Base-by-base conservation (phyloP, 179 eudicot species). In the Spergularia azorica region DNA sequence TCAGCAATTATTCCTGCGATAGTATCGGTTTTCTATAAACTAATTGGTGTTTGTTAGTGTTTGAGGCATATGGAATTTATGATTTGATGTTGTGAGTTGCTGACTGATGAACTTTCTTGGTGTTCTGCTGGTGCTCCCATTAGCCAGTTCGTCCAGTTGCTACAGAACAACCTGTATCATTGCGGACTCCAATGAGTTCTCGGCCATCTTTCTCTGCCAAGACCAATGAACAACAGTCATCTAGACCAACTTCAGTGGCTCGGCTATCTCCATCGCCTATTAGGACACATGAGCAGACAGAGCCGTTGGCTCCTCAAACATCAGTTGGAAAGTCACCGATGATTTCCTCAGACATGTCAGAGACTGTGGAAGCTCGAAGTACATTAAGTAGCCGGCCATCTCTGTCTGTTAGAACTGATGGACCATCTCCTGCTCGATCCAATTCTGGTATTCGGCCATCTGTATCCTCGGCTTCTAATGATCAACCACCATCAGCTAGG, bases 61-160 rank as follows among this genome's bases (percentile, higher is more conserved):
- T 14, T 8, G 39, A 71, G 69, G 41, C 0, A 5, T 52, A 20
- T 68, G 38, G 52, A 15, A 61, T 77, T 20, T 12, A 14, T 52
- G 39, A 46, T 58, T 60, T 79, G 55, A 67, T 43, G 48, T 16
- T 61, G 62, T 71, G 43, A 63, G 61, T 39, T 59, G 67, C 63
- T 67, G 72, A 16, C 51, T 67, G 13, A 75, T 72, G 73, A 66
- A 71, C 76, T 81, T 52, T 51, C 77, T 69, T 76, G 52, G 76
- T 54, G 39, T 2, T 46, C 55, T 10, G 61, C 21, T 76, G 65
- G 72, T 84, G 79, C 74, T 80, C 61, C 68, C 56, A 59, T 81
- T 85, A 94, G 98, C 67, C 90, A 82, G 88, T 81, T 78, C 94
- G 88, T 72, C 64, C 83, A 75, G 76, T 84, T 54, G 69, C 85